Evolutionary conservation across 768 basidiomycete genomes (phyloP).

Genomic region (Boletales sp.): DNA sequence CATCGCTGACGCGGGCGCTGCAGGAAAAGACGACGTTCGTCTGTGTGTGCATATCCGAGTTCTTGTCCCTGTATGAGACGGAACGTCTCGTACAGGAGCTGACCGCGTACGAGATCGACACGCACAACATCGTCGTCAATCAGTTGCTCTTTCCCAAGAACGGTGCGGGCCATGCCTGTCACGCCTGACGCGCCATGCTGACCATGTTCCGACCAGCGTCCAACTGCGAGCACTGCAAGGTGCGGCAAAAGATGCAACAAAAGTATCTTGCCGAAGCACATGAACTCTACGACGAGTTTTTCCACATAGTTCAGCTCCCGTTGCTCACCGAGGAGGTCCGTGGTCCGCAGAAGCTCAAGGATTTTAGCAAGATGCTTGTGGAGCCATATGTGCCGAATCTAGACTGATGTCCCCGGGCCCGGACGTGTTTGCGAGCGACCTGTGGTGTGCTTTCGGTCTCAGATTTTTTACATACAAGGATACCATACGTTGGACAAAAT

Average conservation of each 20-base stretch:
- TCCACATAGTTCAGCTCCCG: constrained; percentile 93
- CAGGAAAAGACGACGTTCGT: constrained; percentile 99
- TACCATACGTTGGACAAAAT: constrained; percentile 8
- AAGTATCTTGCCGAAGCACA: constrained; percentile 96
- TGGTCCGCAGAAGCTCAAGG: constrained; percentile 88
- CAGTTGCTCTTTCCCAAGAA: constrained; percentile 93
- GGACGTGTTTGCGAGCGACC: too few species aligned
- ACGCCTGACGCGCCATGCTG: too few species aligned
- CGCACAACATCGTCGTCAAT: constrained; percentile 98
- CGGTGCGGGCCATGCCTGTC: constrained; percentile 44
- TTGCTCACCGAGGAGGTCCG: constrained; percentile 95
- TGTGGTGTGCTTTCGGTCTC: background rate
- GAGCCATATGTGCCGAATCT: constrained; percentile 62
- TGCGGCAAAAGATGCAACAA: constrained; percentile 96
- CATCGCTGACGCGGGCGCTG: background rate
- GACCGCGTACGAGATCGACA: constrained; percentile 93
- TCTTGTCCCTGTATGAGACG: constrained; percentile 96
- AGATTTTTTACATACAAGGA: constrained; percentile 9
- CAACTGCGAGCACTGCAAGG: constrained; percentile 92
- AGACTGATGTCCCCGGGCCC: constrained; percentile 9
- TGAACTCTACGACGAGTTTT: constrained; percentile 96
- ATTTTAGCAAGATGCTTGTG: constrained; percentile 91
- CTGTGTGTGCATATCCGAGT: constrained; percentile 98
- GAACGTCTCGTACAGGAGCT: constrained; percentile 96
- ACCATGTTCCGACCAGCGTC: constrained; percentile 49